phyloP scores from a whole-genome alignment of 441 rosid genomes.

The Jatropha multifida region DNA sequence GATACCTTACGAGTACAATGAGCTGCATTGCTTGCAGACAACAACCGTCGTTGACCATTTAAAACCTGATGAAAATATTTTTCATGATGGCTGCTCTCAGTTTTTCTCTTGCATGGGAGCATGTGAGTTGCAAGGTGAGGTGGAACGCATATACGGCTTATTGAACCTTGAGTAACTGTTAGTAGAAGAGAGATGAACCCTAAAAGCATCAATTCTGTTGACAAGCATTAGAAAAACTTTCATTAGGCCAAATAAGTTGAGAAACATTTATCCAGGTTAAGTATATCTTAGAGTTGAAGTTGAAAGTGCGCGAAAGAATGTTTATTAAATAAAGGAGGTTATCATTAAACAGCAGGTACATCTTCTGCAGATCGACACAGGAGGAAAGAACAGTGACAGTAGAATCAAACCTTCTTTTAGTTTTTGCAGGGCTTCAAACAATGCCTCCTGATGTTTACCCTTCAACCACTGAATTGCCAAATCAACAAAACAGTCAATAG shows the following conservation, averaged over 20 bases:
- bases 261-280: not conserved
- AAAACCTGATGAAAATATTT: constrained; percentile 26
- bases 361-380: constrained; percentile 1
- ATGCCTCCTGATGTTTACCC: constrained; percentile 43
- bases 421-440: constrained; percentile 71
- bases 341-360: not conserved
- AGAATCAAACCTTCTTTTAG: constrained; percentile 62
- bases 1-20: constrained; percentile 39
- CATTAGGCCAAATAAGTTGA: constrained; percentile 19
- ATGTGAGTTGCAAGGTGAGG: constrained; percentile 33
- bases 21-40: constrained; percentile 33
- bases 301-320: not conserved
- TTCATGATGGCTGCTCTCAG: constrained; percentile 22
- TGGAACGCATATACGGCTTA: constrained; percentile 60
- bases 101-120: constrained; percentile 67
- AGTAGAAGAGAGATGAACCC: constrained; percentile 84
- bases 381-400: not conserved
- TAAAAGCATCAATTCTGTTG: constrained; percentile 84
- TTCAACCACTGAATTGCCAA: constrained; percentile 46
- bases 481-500: not conserved
- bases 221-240: constrained; percentile 14
- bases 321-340: not conserved
- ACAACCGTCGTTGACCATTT: constrained; percentile 36
- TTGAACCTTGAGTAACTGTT: constrained; percentile 56
- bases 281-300: not conserved